Conservation (phyloP, 1,139 yeast species). For the Saccharomyces pastorianus region DNA sequence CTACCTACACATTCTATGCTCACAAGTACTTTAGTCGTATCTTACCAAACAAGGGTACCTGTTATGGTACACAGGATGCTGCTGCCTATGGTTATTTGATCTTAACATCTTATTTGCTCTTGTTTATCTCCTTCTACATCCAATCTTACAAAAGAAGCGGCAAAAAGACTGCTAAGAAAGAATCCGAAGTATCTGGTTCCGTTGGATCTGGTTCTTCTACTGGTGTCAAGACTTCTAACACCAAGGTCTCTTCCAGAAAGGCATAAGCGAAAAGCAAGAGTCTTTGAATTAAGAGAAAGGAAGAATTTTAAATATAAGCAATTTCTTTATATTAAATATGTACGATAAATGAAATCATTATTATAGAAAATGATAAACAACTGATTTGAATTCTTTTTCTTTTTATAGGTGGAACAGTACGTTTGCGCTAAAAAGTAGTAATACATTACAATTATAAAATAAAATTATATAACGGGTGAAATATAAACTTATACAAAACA, state of each 20-base stretch:
- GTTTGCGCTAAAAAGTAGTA: background rate
- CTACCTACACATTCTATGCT: constrained; percentile 76
- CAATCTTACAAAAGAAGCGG: constrained; percentile 58
- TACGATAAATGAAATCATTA: constrained; percentile 1
- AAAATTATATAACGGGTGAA: background rate
- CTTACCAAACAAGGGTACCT: constrained; percentile 76
- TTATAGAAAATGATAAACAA: background rate
- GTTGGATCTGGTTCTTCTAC: constrained; percentile 31
- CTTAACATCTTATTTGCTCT: constrained; percentile 77
- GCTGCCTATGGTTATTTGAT: constrained; percentile 86
- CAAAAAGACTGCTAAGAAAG: constrained; percentile 36
- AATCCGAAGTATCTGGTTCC: constrained; percentile 35
- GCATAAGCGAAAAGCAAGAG: constrained; percentile 12
- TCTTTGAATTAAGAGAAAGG: background rate
- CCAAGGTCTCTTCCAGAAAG: constrained; percentile 42
- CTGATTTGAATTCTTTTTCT: background rate
- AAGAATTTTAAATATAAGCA: background rate
- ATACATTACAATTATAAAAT: background rate
- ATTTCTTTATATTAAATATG: background rate
- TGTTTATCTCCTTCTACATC: constrained; percentile 90
- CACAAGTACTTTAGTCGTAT: constrained; percentile 45
- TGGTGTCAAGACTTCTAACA: constrained; percentile 28
- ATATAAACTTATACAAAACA: background rate
- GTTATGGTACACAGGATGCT: constrained; percentile 89
- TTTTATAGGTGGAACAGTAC: background rate